These are phyloP conservation scores for Rhizopogon vinicolor DNA, from an alignment of 768 basidiomycete genomes.

Conservation along the genomic window DNA sequence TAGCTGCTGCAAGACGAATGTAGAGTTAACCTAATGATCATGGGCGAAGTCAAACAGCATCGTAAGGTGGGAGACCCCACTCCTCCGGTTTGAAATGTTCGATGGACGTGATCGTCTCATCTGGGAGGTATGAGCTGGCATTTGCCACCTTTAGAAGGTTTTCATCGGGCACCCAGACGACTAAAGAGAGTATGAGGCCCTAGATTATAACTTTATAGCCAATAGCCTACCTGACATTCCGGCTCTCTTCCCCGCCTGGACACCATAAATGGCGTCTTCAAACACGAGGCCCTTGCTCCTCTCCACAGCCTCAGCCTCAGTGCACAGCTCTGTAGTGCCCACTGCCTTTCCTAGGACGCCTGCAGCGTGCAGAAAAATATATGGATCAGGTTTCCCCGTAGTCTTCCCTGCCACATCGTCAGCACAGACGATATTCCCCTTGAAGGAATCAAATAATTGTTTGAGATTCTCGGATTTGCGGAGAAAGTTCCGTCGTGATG, in stretches of 20 bases:
- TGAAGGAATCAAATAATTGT: slow-evolving; percentile 56
- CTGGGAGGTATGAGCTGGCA: slow-evolving; percentile 45
- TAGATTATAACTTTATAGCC: neutral
- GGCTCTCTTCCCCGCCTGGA: slow-evolving; percentile 78
- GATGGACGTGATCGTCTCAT: slow-evolving; percentile 56
- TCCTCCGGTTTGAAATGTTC: slow-evolving; percentile 75
- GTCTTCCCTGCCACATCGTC: slow-evolving; percentile 58
- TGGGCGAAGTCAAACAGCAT: neutral
- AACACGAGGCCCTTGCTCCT: slow-evolving; percentile 70
- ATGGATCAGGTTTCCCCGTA: slow-evolving; percentile 76
- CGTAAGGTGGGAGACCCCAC: slow-evolving; percentile 79
- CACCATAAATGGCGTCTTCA: slow-evolving; percentile 74
- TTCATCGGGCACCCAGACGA: slow-evolving; percentile 82
- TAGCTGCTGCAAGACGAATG: too few species aligned
- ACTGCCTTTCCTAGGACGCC: slow-evolving; percentile 52
- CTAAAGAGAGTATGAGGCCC: slow-evolving; percentile 30
- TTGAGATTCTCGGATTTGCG: slow-evolving; percentile 63
- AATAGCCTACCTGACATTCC: slow-evolving; percentile 72
- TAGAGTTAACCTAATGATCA: neutral
- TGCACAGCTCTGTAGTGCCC: slow-evolving; percentile 33
- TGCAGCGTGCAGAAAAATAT: slow-evolving; percentile 77
- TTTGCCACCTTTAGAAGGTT: slow-evolving; percentile 54
- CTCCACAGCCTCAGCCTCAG: slow-evolving; percentile 37
- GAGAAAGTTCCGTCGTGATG: slow-evolving; percentile 56
- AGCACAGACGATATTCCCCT: slow-evolving; percentile 61